These are phyloP conservation scores for Fomitopsis schrenkii DNA, from an alignment of 1,284 basidiomycete genomes.

Conservation along the genomic window DNA sequence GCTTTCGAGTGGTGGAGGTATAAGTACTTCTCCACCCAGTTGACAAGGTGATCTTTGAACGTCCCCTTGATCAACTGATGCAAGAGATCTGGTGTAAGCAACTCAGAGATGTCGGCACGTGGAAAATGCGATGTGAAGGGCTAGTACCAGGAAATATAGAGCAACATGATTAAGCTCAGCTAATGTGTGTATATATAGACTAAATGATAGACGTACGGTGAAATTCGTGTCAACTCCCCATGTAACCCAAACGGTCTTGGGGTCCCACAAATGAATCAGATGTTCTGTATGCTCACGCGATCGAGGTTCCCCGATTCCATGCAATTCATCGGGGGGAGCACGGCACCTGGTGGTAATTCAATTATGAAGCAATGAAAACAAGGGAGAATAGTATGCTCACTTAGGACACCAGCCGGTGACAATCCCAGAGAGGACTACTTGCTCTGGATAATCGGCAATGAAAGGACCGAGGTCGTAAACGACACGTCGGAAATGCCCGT, in stretches of 20 bases:
- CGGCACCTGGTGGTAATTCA: background rate
- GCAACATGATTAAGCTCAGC: no score
- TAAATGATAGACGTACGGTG: no score
- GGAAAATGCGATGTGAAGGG: background rate
- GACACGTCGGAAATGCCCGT: constrained; percentile 18
- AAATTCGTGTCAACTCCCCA: no score
- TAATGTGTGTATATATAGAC: no score
- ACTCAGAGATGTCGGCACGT: background rate
- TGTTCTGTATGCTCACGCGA: no score
- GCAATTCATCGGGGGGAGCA: background rate
- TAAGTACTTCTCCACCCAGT: constrained; percentile 3
- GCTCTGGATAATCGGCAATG: constrained; percentile 30
- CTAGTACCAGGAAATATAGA: no score
- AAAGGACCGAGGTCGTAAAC: constrained; percentile 26
- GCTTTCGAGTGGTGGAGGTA: background rate
- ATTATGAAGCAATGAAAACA: no score
- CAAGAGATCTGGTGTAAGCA: background rate
- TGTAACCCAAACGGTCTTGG: no score
- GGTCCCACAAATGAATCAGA: no score
- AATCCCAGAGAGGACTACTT: constrained; percentile 11
- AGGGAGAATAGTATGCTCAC: background rate
- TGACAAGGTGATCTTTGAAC: constrained; percentile 16
- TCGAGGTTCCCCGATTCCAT: no score
- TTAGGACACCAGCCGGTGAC: constrained; percentile 18
- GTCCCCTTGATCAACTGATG: constrained; percentile 2